phyloP scores from a whole-genome alignment of 306 rosid genomes.

The Ormosia semicastrata region DNA sequence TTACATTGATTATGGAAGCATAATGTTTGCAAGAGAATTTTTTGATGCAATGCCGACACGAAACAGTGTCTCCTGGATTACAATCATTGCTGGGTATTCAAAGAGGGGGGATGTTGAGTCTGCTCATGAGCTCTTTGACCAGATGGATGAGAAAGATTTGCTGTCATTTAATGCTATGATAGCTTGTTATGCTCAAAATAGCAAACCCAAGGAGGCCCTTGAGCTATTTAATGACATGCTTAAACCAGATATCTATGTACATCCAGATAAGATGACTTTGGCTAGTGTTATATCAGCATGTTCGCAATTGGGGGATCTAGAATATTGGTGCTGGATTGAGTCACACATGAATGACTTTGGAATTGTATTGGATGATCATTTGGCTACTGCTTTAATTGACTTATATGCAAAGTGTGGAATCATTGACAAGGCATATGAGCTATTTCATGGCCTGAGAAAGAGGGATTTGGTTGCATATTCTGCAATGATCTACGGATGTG shows the following conservation, averaged over 20 bases:
- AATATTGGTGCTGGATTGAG: constrained; percentile 51
- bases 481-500: constrained; percentile 81
- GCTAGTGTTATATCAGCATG: constrained; percentile 70
- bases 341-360: constrained; percentile 48
- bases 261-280: constrained; percentile 71
- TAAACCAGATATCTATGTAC: constrained; percentile 32
- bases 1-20: constrained; percentile 44
- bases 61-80: constrained; percentile 60
- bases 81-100: constrained; percentile 70
- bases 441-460: constrained; percentile 52
- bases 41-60: constrained; percentile 59
- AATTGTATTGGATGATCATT: constrained; percentile 70
- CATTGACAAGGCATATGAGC: constrained; percentile 58
- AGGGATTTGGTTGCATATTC: constrained; percentile 79
- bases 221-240: constrained; percentile 60
- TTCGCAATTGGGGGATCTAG: constrained; percentile 62
- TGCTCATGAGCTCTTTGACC: constrained; percentile 55
- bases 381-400: constrained; percentile 74
- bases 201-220: constrained; percentile 65
- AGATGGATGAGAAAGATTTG: constrained; percentile 51
- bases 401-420: constrained; percentile 72
- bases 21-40: constrained; percentile 45
- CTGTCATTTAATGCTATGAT: constrained; percentile 59
- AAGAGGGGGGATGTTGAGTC: constrained; percentile 57
- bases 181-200: constrained; percentile 75